phyloP scores from a whole-genome alignment of 768 basidiomycete genomes.

The Boletales sp. region DNA sequence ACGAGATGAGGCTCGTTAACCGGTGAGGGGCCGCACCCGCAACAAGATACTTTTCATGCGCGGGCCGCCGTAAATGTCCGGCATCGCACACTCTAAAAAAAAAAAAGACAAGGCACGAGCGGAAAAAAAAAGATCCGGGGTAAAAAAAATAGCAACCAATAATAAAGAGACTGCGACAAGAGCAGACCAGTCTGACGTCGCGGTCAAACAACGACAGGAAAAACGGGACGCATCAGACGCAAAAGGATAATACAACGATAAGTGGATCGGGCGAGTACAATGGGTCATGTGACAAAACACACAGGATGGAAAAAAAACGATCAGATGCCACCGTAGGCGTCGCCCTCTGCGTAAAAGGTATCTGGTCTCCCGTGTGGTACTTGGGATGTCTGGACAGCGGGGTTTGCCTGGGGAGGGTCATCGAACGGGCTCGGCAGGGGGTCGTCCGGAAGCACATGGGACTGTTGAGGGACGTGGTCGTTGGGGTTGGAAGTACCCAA shows the following conservation, averaged over 20 bases:
- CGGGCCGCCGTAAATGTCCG: neutral
- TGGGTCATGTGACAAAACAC: slow-evolving; percentile 7
- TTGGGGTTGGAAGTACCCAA: slow-evolving; percentile 37
- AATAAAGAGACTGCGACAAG: slow-evolving; percentile 9
- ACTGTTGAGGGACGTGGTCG: slow-evolving; percentile 11
- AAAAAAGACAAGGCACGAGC: neutral
- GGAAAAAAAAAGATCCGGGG: neutral
- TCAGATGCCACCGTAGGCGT: slow-evolving; percentile 70
- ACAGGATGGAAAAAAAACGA: neutral
- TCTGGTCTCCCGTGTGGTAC: slow-evolving; percentile 35
- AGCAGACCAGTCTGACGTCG: slow-evolving; percentile 27
- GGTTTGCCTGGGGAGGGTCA: slow-evolving; percentile 8
- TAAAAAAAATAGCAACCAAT: neutral
- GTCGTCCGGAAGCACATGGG: slow-evolving; percentile 13
- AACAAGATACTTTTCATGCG: slow-evolving; percentile 16
- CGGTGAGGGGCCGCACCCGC: slow-evolving; percentile 19
- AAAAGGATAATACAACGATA: slow-evolving; percentile 23
- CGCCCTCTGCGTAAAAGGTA: slow-evolving; percentile 56
- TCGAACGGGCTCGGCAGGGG: slow-evolving; percentile 31
- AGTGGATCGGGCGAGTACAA: slow-evolving; percentile 20
- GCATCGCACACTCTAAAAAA: neutral
- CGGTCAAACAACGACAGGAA: slow-evolving; percentile 19
- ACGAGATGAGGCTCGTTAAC: slow-evolving; percentile 37
- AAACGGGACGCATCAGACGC: slow-evolving; percentile 14
- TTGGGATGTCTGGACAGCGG: neutral